Evolutionary conservation across 805 yeast genomes (phyloP), one percentile per base, ranked within the genome.

Genomic region (Lipomyces starkeyi): DNA sequence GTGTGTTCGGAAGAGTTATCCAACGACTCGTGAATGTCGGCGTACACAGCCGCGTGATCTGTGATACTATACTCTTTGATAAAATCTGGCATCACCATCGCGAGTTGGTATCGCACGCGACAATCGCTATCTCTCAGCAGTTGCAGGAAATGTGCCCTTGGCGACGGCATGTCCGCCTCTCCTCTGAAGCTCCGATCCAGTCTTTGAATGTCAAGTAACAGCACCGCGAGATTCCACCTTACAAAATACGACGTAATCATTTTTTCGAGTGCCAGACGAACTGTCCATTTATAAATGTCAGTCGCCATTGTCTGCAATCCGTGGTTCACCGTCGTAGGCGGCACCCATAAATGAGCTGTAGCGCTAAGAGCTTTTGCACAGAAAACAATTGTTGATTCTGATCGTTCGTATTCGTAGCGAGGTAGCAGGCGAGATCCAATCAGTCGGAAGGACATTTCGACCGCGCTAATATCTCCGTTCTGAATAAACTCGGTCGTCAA

Each of bases 361-460:
- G 22, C 17, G 2, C 25, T 25, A 8, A 67, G 43, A 14, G 49
- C 32, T 8, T 57, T 25, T 34, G 67, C 52, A 37, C 59, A 43
- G n/a, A 58, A 32, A 25, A 53, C 52, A 17, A 62, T 47, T 8
- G 64, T 34, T 13, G 64, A 40, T 49, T 69, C 72, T 6, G 71
- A 61, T 22, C 72, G 59, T 56, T 69, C 72, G 37, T 58, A 69
- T 22, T 67, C 66, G 53, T 69, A 65, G 13, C 56, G 34, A 54
- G 62, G 22, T 32, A 65, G 58, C 8, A 55, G 58, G 29, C 63
- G 35, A 11, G 32, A 35, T 13, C 62, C 67, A 34, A 63, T 35
- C 27, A 66, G 59, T 4, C 64, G 69, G 37, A 62, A 32, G 3
- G 53, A 2, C 14, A 35, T 27, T 20, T 65, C 60, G 22, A 56